Evolutionary conservation across 2,329 filamentous ascomycete species (phyloP).

Genomic region (Xylaria sp.): DNA sequence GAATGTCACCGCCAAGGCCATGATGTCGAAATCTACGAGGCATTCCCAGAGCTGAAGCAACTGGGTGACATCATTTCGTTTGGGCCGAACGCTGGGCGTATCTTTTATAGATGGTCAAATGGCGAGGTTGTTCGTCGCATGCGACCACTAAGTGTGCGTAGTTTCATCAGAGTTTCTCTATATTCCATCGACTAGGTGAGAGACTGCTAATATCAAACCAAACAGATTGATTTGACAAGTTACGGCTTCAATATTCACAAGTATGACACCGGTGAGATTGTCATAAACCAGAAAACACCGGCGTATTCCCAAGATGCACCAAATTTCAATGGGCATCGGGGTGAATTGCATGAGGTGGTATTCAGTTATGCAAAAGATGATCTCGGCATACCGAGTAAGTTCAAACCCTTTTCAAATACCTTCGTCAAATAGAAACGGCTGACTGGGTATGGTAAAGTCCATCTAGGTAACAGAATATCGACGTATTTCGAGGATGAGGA

Average conservation of each 20-base stretch:
- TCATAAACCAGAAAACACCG: constrained; percentile 60
- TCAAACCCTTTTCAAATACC: background rate
- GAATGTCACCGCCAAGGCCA: constrained; percentile 68
- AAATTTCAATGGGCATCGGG: constrained; percentile 65
- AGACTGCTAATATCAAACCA: background rate
- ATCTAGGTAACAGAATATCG: constrained; percentile 56
- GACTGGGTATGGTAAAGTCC: constrained; percentile 38
- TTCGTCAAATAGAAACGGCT: background rate
- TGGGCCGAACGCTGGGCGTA: constrained; percentile 64
- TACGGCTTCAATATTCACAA: constrained; percentile 69
- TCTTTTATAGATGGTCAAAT: constrained; percentile 63
- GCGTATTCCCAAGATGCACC: constrained; percentile 53
- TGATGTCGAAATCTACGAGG: constrained; percentile 62
- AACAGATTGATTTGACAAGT: constrained; percentile 52
- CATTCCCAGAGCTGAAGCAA: constrained; percentile 61
- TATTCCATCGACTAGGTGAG: background rate
- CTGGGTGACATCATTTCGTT: constrained; percentile 69
- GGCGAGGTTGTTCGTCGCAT: constrained; percentile 54
- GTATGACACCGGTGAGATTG: constrained; percentile 63
- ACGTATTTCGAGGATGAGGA: constrained; percentile 61
- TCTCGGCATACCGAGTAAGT: constrained; percentile 54
- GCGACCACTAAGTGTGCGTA: constrained; percentile 49
- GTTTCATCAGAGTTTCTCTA: no score
- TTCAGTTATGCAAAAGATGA: constrained; percentile 63
- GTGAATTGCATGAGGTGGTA: constrained; percentile 64